A percentile compares a stretch with the other conserved stretches of the same genome.
Conservation (phyloP, 2,329 filamentous ascomycete species). For the Zasmidium cellare region DNA sequence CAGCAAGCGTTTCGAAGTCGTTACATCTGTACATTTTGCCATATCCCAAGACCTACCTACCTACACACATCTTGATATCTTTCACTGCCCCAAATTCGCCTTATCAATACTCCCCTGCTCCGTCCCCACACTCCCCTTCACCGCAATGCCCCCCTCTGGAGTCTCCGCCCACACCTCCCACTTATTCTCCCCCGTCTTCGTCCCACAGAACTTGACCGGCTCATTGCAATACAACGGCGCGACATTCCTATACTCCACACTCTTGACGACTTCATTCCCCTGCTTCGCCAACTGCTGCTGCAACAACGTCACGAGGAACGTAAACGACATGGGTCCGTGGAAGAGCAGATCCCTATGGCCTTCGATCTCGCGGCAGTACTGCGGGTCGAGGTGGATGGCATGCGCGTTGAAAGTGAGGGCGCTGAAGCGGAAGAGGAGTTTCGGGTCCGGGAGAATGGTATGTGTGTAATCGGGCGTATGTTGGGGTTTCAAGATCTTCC, state of each 20-base stretch:
- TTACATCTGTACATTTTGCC: too few relatives aligned
- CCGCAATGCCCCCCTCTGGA: conserved; percentile 43
- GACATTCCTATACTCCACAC: conserved; percentile 77
- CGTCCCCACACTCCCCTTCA: conserved; percentile 44
- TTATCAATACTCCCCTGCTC: conserved; percentile 21
- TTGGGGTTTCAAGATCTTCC: conserved; percentile 48
- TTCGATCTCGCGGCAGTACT: conserved; percentile 70
- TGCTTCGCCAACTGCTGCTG: conserved; percentile 50
- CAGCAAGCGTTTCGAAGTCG: too few relatives aligned
- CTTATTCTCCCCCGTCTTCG: conserved; percentile 45
- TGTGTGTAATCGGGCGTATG: conserved; percentile 57
- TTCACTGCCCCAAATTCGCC: conserved; percentile 14
- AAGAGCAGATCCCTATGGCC: conserved; percentile 75
- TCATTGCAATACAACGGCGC: conserved; percentile 77
- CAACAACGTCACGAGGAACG: conserved; percentile 72
- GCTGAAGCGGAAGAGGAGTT: conserved; percentile 84
- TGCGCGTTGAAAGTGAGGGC: conserved; percentile 93
- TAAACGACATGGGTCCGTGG: conserved; percentile 80
- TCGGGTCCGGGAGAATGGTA: conserved; percentile 63
- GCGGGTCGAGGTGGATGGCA: conserved; percentile 77
- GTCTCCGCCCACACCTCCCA: conserved; percentile 45
- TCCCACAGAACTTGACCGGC: conserved; percentile 68
- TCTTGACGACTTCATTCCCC: conserved; percentile 46
- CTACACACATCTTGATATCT: background rate
- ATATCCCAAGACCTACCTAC: background rate